These are phyloP conservation scores for Candida tetrigidarum DNA, from an alignment of 1,139 yeast genomes.

Conservation along the genomic window DNA sequence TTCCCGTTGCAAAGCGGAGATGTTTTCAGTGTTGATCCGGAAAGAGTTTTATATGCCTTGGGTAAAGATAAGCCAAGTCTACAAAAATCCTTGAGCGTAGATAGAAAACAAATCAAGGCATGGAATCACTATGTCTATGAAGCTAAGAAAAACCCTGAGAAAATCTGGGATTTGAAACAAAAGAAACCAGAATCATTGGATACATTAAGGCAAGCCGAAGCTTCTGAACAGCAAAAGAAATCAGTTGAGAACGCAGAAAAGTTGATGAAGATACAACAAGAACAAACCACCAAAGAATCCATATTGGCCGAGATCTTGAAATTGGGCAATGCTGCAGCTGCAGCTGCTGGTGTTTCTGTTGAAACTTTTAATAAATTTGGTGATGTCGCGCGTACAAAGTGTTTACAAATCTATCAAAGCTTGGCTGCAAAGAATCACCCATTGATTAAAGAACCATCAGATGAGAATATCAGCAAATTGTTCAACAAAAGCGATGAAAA, in stretches of 20 bases:
- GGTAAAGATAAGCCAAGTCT: slow-evolving; percentile 84
- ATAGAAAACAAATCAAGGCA: slow-evolving; percentile 67
- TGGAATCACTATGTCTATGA: slow-evolving; percentile 75
- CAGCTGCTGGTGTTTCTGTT: slow-evolving; percentile 30
- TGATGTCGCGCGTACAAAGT: slow-evolving; percentile 29
- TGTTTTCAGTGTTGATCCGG: slow-evolving; percentile 83
- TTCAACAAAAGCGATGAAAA: slow-evolving; percentile 41
- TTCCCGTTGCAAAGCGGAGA: slow-evolving; percentile 85
- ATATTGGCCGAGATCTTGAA: slow-evolving; percentile 47
- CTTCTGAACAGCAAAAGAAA: slow-evolving; percentile 29
- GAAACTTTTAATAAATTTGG: slow-evolving; percentile 27
- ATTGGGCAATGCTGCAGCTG: slow-evolving; percentile 24
- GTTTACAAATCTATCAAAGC: slow-evolving; percentile 32
- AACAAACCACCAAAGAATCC: slow-evolving; percentile 45
- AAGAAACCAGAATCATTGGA: slow-evolving; percentile 46
- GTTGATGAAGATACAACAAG: slow-evolving; percentile 43
- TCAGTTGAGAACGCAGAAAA: slow-evolving; percentile 23
- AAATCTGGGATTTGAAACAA: slow-evolving; percentile 59
- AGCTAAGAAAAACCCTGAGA: slow-evolving; percentile 62
- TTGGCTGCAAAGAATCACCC: slow-evolving; percentile 32
- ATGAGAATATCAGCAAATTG: slow-evolving; percentile 25
- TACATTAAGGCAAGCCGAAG: slow-evolving; percentile 30
- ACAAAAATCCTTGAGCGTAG: slow-evolving; percentile 66
- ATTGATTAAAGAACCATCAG: slow-evolving; percentile 25
- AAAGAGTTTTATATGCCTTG: slow-evolving; percentile 80